Evolutionary conservation across 352 stramenopile species (phyloP).

Genomic region (Pythium pyrilobum): DNA sequence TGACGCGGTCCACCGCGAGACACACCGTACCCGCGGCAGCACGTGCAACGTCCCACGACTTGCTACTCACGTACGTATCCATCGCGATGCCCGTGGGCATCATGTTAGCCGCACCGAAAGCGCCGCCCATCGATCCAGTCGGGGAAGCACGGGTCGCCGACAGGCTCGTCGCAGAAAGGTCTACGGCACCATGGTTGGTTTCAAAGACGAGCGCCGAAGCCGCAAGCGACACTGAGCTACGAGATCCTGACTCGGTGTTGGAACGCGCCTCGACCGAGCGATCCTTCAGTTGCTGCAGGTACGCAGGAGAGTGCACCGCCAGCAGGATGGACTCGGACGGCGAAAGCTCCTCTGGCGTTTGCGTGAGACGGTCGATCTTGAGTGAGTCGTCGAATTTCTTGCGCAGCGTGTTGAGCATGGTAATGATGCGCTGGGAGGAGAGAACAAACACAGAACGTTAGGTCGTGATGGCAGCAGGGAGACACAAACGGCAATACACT

Average conservation of each 20-base stretch:
- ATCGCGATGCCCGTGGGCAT: conserved; percentile 61
- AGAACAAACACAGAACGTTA: background rate
- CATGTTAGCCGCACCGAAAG: conserved; percentile 63
- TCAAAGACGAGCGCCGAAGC: conserved; percentile 66
- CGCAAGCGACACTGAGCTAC: conserved; percentile 1
- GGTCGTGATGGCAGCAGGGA: too few relatives aligned
- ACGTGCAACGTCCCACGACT: conserved; percentile 80
- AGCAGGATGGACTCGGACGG: conserved; percentile 69
- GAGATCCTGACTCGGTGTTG: background rate
- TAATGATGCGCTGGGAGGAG: conserved; percentile 50
- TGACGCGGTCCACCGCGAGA: conserved; percentile 72
- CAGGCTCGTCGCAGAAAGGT: conserved; percentile 29
- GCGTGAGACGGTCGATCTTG: conserved; percentile 61
- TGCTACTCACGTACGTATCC: conserved; percentile 84
- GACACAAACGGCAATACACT: conserved; percentile 19
- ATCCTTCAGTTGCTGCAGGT: conserved; percentile 70
- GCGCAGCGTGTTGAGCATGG: conserved; percentile 51
- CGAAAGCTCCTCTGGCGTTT: conserved; percentile 67
- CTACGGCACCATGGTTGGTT: conserved; percentile 58
- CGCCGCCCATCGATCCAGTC: conserved; percentile 43
- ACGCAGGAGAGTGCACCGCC: conserved; percentile 80
- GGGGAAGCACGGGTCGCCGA: conserved; percentile 31
- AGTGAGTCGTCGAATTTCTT: conserved; percentile 63
- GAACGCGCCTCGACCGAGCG: conserved; percentile 46
- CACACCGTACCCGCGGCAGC: conserved; percentile 77